Conservation (phyloP, 225 moss, liverwort and hornwort genomes). For the Anthoceros angustus region DNA sequence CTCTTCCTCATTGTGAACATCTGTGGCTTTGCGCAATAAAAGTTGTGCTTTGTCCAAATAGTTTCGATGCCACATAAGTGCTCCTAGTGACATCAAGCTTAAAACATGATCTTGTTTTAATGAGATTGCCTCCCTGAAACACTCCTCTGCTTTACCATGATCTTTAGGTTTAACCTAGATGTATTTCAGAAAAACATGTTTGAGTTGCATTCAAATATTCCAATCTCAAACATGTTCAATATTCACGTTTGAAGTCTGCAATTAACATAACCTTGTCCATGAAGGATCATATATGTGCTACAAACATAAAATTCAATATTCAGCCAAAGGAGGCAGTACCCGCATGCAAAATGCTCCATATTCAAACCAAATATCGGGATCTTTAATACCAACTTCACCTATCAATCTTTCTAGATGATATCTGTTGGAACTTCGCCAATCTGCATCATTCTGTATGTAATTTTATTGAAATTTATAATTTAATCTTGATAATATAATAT, state of each 20-base stretch:
- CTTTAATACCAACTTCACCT: conserved; percentile 41
- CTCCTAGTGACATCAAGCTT: conserved; percentile 52
- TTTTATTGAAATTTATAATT: not conserved
- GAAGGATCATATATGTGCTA: no score
- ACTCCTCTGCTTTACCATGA: conserved; percentile 83
- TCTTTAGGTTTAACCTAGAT: conserved; percentile 23
- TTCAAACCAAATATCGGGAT: conserved; percentile 70
- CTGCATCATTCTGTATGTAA: conserved; percentile 25
- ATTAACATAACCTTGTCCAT: no score
- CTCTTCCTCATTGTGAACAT: conserved; percentile 44
- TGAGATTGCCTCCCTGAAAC: conserved; percentile 66
- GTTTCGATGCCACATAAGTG: conserved; percentile 82
- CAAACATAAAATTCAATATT: no score
- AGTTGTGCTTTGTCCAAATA: conserved; percentile 53
- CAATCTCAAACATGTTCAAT: no score
- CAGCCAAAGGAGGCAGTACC: no score
- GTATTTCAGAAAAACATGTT: not conserved
- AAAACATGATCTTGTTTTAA: conserved; percentile 46
- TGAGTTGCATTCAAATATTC: not conserved
- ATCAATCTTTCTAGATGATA: conserved; percentile 72
- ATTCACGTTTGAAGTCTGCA: no score
- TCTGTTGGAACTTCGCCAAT: conserved; percentile 36
- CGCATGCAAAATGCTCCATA: conserved; percentile 80
- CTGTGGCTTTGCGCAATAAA: conserved; percentile 39
- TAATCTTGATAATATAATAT: not conserved